phyloP scores from a whole-genome alignment of 805 yeast species.

The Candida arabinofermentans region DNA sequence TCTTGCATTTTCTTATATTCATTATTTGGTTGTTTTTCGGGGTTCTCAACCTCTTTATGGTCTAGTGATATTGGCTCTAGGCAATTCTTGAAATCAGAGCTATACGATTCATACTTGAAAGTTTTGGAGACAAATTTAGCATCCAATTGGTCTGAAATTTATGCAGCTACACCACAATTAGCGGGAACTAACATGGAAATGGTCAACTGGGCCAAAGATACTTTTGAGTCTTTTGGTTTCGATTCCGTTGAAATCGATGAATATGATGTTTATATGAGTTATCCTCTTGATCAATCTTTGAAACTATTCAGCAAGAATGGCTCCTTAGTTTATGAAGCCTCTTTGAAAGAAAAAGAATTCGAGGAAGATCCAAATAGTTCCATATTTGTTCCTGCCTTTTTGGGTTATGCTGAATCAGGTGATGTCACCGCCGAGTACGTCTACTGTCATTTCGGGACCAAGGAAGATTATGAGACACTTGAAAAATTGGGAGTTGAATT shows the following conservation, averaged over 20 bases:
- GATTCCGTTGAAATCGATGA: slow-evolving; percentile 44
- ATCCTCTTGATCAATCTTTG: slow-evolving; percentile 55
- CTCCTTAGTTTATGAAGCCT: slow-evolving; percentile 44
- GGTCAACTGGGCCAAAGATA: slow-evolving; percentile 55
- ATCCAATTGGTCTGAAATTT: slow-evolving; percentile 49
- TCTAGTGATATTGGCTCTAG: not conserved
- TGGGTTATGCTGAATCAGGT: slow-evolving; percentile 74
- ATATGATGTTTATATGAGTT: slow-evolving; percentile 59
- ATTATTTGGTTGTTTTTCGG: no score
- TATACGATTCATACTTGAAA: slow-evolving; percentile 15
- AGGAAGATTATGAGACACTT: slow-evolving; percentile 52
- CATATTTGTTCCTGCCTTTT: slow-evolving; percentile 63
- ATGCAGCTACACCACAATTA: slow-evolving; percentile 52
- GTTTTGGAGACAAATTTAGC: slow-evolving; percentile 36
- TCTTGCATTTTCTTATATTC: no score
- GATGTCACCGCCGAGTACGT: slow-evolving; percentile 64
- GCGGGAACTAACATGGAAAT: slow-evolving; percentile 50
- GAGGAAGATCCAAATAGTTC: slow-evolving; percentile 47
- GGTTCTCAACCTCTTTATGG: no score
- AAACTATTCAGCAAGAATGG: slow-evolving; percentile 31
- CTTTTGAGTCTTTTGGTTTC: slow-evolving; percentile 60
- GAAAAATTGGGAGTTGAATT: slow-evolving; percentile 44
- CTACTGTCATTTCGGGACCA: slow-evolving; percentile 67
- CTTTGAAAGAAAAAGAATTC: slow-evolving; percentile 46
- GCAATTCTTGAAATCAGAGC: slow-evolving; percentile 3